Evolutionary conservation across 2,329 filamentous ascomycete genomes (phyloP), one percentile per base, ranked within the genome.

Genomic region (Dactylella cylindrospora): DNA sequence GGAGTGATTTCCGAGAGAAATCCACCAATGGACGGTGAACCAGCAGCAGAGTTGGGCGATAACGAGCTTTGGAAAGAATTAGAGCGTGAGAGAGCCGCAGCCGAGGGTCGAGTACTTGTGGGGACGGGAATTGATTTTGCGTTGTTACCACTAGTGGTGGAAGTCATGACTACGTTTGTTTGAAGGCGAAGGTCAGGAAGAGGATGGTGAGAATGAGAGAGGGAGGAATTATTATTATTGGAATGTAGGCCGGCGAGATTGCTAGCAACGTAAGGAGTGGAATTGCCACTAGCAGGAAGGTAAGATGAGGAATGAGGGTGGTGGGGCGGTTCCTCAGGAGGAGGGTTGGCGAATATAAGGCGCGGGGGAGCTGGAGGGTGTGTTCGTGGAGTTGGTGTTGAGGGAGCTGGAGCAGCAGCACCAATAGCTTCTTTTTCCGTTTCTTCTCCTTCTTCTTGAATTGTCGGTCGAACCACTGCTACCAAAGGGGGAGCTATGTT

Each of bases 1-100:
- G 87, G 87, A 2, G 88, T 91, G 65, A 93, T 78, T 54, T 61
- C 65, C 2, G 60, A 60, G 15, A 68, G 62, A 28, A 60, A 65
- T 15, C 66, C 67, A 39, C 64, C 46, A 22, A 62, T 59, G 4
- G 68, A 67, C n/a, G 68, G 67, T 25, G 67, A 68, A 40, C 61
- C 49, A 19, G 49, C 28, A 17, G 65, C 59, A 12, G 67, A 67
- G 31, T 61, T 62, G 32, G 66, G 67, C 39, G 67, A 67, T 35
- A 67, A 47, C 17, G 59, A 64, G 62, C 67, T 67, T 39, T 65
- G 64, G 39, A 65, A 67, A 41, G 67, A 68, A 33, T 66, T 67
- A 47, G 67, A 67, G 38, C 66, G 64, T 35, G 66, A 65, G 54
- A 61, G 64, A 45, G 66, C 67, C 29, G 66, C 65, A 19, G 49